These are phyloP conservation scores for Salisapilia sapeloensis DNA, from an alignment of 352 stramenopile species.

Conservation along the genomic window DNA sequence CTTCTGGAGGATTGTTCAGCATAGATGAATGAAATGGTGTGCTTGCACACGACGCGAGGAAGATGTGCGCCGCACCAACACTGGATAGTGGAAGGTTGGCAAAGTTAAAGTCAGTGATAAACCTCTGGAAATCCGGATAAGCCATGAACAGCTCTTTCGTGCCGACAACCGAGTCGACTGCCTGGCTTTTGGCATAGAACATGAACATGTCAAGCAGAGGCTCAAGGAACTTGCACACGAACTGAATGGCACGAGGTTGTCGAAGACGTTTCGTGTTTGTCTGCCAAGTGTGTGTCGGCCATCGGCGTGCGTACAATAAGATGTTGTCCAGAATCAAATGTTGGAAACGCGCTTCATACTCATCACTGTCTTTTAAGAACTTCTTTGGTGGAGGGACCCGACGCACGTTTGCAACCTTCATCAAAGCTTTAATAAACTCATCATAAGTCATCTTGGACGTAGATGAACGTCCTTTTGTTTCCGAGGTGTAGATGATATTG, in stretches of 20 bases:
- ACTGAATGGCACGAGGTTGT: conserved; percentile 27
- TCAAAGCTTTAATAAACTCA: conserved; percentile 59
- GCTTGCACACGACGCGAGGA: conserved; percentile 43
- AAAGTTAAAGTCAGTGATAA: conserved; percentile 60
- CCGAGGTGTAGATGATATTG: conserved; percentile 64
- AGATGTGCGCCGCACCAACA: conserved; percentile 49
- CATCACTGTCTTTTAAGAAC: conserved; percentile 13
- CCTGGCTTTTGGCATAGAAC: conserved; percentile 53
- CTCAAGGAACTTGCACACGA: conserved; percentile 50
- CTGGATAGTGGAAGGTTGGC: conserved; percentile 52
- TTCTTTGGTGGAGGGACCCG: conserved; percentile 13
- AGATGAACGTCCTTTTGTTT: conserved; percentile 47
- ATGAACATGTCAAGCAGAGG: conserved; percentile 53
- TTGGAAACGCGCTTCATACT: conserved; percentile 39
- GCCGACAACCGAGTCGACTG: conserved; percentile 12
- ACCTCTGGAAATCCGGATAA: conserved; percentile 48
- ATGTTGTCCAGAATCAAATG: conserved; percentile 37
- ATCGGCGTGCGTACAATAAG: conserved; percentile 32
- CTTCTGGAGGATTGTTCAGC: conserved; percentile 3
- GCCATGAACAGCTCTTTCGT: conserved; percentile 56
- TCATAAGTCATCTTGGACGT: conserved; percentile 59
- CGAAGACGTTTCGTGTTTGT: conserved; percentile 25
- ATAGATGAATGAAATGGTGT: conserved; percentile 18
- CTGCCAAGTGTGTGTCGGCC: conserved; percentile 29
- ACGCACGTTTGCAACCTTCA: conserved; percentile 31